Conservation (phyloP, 2,329 filamentous ascomycete species). For the Triangularia setosa region DNA sequence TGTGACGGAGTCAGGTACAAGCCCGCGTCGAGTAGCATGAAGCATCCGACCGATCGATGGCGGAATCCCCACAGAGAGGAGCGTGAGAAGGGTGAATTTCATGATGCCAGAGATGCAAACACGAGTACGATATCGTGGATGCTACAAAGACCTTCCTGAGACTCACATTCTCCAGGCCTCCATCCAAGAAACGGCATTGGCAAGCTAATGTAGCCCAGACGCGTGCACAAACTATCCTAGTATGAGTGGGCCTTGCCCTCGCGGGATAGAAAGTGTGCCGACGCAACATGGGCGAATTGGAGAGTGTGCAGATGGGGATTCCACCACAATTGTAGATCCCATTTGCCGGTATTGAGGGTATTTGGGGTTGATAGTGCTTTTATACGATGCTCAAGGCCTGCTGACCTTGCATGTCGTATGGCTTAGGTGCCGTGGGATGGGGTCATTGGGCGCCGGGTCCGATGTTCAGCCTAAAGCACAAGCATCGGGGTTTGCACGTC, state of each 20-base stretch:
- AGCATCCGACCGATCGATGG: not conserved
- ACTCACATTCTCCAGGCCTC: not conserved
- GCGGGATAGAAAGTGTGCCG: not conserved
- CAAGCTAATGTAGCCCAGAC: not conserved
- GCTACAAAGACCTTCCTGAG: not conserved
- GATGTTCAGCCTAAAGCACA: constrained; percentile 7
- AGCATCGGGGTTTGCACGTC: not conserved
- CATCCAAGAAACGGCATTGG: not conserved
- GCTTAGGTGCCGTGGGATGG: not conserved
- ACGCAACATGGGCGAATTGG: not conserved
- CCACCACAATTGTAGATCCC: constrained; percentile 1
- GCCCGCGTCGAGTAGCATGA: not conserved
- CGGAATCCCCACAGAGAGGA: not conserved
- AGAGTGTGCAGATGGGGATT: constrained; percentile 1
- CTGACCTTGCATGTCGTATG: not conserved
- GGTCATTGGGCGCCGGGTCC: not conserved
- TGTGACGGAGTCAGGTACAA: constrained; percentile 6
- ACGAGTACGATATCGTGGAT: not conserved
- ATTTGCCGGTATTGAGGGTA: constrained; percentile 15
- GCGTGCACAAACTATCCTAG: not conserved
- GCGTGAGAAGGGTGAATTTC: not conserved
- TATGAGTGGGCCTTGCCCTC: not conserved
- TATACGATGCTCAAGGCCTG: constrained; percentile 2
- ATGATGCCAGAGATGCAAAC: not conserved
- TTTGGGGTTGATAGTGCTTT: constrained; percentile 7